phyloP scores from a whole-genome alignment of 306 rosid species.

The Geum urbanum region DNA sequence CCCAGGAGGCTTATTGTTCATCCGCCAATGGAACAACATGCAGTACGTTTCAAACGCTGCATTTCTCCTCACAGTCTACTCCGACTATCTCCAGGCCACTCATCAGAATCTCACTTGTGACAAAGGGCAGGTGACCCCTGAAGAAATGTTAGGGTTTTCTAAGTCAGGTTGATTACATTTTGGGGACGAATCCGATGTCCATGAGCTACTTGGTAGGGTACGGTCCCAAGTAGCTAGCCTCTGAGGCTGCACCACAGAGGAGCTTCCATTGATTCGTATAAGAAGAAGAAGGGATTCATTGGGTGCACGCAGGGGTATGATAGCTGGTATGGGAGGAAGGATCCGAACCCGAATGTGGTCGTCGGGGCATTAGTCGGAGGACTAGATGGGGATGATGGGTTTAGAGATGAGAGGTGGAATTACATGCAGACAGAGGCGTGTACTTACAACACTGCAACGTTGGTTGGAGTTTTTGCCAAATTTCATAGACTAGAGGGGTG shows the following conservation, averaged over 20 bases:
- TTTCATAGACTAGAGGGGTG: conserved; percentile 26
- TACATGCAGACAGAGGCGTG: conserved; percentile 79
- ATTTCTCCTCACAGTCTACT: conserved; percentile 56
- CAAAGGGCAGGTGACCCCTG: conserved; percentile 30
- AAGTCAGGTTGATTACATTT: conserved; percentile 74
- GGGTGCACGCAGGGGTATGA: conserved; percentile 83
- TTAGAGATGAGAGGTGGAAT: conserved; percentile 57
- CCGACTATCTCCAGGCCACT: conserved; percentile 46
- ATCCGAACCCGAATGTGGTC: conserved; percentile 56
- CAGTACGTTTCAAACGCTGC: conserved; percentile 65
- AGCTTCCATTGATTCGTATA: conserved; percentile 61
- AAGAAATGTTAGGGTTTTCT: conserved; percentile 43
- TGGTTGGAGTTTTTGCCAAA: conserved; percentile 69
- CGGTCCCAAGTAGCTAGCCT: conserved; percentile 49
- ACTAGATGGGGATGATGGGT: conserved; percentile 49
- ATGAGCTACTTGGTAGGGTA: conserved; percentile 66
- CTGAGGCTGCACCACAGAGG: conserved; percentile 75
- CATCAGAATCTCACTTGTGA: conserved; percentile 45
- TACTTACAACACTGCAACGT: conserved; percentile 69
- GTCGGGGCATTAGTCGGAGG: conserved; percentile 83
- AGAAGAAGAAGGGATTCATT: conserved; percentile 46
- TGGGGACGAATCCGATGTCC: conserved; percentile 71
- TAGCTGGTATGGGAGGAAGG: conserved; percentile 46
- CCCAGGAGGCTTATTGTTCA: conserved; percentile 68
- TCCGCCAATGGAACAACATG: conserved; percentile 85